Conservation (phyloP, 345 rosid genomes). For the Citrus hindsii region DNA sequence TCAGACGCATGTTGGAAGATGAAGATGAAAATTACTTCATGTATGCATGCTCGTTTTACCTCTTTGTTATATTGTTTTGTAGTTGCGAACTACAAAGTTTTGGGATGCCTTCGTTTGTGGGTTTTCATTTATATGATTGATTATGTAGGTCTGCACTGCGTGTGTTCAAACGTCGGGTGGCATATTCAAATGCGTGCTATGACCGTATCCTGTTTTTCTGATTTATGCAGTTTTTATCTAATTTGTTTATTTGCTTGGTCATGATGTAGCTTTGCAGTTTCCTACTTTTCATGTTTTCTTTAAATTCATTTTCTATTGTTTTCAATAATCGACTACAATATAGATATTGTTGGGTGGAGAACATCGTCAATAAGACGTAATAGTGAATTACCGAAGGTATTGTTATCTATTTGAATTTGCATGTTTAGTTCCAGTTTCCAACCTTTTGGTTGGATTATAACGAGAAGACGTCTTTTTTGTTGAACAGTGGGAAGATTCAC, state of each 20-base stretch:
- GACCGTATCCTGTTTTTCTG: slow-evolving; percentile 73
- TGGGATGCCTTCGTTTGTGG: slow-evolving; percentile 2
- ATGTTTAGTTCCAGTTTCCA: background rate
- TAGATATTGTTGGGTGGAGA: slow-evolving; percentile 98
- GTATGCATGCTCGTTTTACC: slow-evolving; percentile 32
- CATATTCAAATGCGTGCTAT: slow-evolving; percentile 78
- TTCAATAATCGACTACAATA: slow-evolving; percentile 37
- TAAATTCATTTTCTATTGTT: slow-evolving; percentile 15
- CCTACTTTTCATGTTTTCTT: slow-evolving; percentile 2
- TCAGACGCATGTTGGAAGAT: slow-evolving; percentile 77
- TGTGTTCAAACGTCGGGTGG: slow-evolving; percentile 76
- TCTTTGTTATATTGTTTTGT: background rate
- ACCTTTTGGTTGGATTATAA: background rate
- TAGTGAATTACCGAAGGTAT: slow-evolving; percentile 84
- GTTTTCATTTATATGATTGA: slow-evolving; percentile 8
- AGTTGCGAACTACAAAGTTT: background rate
- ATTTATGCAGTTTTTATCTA: slow-evolving; percentile 5
- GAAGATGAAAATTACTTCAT: slow-evolving; percentile 56
- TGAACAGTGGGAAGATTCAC: slow-evolving; percentile 64
- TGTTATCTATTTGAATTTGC: background rate
- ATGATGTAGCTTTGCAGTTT: background rate
- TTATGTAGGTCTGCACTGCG: slow-evolving; percentile 81
- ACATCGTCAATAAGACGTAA: slow-evolving; percentile 88
- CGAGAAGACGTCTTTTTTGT: slow-evolving; percentile 7
- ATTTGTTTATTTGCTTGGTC: background rate